These are phyloP conservation scores for Populus hybrid DNA, from an alignment of 441 rosid genomes.

Conservation along the genomic window DNA sequence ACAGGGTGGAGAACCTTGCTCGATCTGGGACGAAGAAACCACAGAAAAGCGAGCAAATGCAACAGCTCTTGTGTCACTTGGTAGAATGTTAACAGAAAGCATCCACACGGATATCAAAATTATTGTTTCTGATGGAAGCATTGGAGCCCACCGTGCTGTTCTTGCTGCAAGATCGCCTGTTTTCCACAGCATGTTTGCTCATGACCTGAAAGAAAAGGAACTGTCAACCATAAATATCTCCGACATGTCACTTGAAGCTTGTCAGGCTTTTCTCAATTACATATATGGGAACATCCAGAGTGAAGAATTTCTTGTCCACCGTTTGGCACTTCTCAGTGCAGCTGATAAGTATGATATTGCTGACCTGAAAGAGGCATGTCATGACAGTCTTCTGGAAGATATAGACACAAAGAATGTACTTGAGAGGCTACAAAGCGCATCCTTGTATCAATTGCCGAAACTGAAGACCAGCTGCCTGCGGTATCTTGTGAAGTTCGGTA, in stretches of 20 bases:
- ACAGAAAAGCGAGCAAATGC: constrained; percentile 43
- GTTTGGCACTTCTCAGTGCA: constrained; percentile 70
- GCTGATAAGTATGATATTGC: constrained; percentile 80
- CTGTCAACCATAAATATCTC: constrained; percentile 63
- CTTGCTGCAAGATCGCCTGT: constrained; percentile 88
- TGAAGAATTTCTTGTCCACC: constrained; percentile 64
- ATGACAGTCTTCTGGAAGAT: constrained; percentile 77
- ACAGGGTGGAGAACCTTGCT: constrained; percentile 68
- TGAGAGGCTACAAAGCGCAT: constrained; percentile 79
- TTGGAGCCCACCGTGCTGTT: constrained; percentile 81
- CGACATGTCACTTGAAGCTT: constrained; percentile 76
- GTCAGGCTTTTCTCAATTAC: constrained; percentile 71
- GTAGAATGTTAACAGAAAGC: constrained; percentile 81
- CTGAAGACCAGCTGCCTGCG: constrained; percentile 73
- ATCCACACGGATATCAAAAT: constrained; percentile 77
- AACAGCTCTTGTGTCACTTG: constrained; percentile 58
- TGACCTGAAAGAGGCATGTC: constrained; percentile 85
- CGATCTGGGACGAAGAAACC: constrained; percentile 75
- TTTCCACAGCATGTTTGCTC: constrained; percentile 76
- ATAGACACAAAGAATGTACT: constrained; percentile 79
- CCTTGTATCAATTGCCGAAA: constrained; percentile 56
- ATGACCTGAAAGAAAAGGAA: constrained; percentile 88
- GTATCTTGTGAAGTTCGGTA: constrained; percentile 90
- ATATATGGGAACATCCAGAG: constrained; percentile 74
- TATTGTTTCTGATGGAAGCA: constrained; percentile 79